Evolutionary conservation across 495 filamentous ascomycete species (phyloP), one percentile per base, ranked within the genome.

Genomic region (Talaromyces adpressus): DNA sequence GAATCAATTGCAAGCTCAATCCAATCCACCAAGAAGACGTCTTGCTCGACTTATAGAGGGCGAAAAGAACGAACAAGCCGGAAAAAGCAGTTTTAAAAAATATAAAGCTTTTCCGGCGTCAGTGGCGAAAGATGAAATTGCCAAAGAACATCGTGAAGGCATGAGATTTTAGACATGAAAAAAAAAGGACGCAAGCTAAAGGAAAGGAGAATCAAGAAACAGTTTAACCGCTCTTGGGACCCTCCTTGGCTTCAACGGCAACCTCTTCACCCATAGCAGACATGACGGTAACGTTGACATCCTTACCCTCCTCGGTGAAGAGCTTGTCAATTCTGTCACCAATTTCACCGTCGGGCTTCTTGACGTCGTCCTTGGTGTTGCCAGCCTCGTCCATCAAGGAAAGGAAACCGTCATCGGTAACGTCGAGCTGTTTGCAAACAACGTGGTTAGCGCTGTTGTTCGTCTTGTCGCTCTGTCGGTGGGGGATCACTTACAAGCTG

Each of bases 181-280:
- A 57, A 58, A 60, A 52, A 32, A 51, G 53, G 23, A 57, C 63
- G 39, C 54, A 57, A 57, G 30, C 14, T 16, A 45, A 39, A 32
- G n/a, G n/a, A 49, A 45, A 45, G 14, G 16, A 49, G 34, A 20
- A 2, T 20, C 27, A 61, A 52, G 9, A 20, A 18, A 30, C 27
- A 53, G 41, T 16, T 49, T 62, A 62, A 32, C 25, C 25, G 60
- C 60, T 72, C 73, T 75, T 72, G 71, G 88, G 81, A 72, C 89
- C 89, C 79, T 98, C 93, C 86, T 98, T 97, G 79, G 87, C 89
- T 74, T 97, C 92, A 72, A 97, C 90, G 68, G 87, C 90, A 67
- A 84, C 83, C 85, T 97, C 91, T 78, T 98, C 93, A 69, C 89
- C 89, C 94, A 99, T 99, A 74, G 94, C 87, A 65, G 90, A 89